Evolutionary conservation across 2,329 filamentous ascomycete species (phyloP).

Genomic region (Aspergillus arachidicola): DNA sequence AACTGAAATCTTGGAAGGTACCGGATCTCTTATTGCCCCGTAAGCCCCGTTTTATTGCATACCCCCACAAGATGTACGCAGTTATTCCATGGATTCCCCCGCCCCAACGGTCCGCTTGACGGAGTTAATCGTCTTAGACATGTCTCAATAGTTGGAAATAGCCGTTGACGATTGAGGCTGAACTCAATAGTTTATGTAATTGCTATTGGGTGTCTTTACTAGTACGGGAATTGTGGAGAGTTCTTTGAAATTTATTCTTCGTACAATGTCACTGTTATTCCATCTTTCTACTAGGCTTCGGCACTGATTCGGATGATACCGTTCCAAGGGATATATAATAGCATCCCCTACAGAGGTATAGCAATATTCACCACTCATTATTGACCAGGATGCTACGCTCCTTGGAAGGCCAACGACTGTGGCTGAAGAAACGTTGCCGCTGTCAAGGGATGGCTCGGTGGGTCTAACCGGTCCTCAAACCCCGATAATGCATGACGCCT

Average conservation of each 20-base stretch:
- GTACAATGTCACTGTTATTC: too few species aligned
- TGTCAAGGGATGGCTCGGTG: background rate
- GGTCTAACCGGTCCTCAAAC: background rate
- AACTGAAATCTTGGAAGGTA: background rate
- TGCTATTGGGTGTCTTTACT: background rate
- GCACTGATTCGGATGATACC: background rate
- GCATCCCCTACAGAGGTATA: background rate
- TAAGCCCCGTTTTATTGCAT: background rate
- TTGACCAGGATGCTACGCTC: background rate
- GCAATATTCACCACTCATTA: background rate
- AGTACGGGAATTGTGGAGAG: background rate
- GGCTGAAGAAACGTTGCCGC: background rate
- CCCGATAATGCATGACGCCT: background rate
- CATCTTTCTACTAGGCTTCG: background rate
- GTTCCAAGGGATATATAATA: background rate
- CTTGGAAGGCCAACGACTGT: background rate
- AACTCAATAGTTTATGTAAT: background rate
- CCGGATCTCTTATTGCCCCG: background rate
- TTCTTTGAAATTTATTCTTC: background rate
- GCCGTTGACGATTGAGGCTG: background rate
- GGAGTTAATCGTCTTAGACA: background rate
- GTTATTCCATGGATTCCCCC: background rate
- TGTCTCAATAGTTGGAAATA: background rate
- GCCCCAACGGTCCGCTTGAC: background rate
- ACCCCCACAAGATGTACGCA: background rate